Conservation (phyloP, 163 green algal genomes). For the Chlorella variabilis region DNA sequence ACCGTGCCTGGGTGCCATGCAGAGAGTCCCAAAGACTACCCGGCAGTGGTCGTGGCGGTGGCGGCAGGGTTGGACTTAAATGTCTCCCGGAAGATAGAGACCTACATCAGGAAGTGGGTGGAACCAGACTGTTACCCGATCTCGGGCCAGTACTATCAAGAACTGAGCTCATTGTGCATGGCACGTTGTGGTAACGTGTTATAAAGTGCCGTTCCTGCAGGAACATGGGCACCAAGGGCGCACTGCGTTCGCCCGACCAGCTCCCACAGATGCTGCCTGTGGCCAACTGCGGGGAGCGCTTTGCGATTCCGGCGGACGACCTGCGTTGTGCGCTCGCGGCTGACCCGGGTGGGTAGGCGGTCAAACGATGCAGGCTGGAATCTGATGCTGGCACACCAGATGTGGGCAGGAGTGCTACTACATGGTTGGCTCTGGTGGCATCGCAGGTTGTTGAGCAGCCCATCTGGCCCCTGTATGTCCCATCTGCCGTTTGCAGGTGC, state of each 20-base stretch:
- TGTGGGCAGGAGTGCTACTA: background rate
- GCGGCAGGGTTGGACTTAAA: background rate
- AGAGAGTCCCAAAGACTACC: background rate
- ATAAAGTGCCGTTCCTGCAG: background rate
- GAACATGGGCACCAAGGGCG: background rate
- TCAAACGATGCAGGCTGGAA: background rate
- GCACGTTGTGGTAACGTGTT: background rate
- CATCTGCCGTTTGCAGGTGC: background rate
- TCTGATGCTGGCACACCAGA: background rate
- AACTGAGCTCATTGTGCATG: background rate
- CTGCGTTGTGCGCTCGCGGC: background rate
- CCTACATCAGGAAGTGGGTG: background rate
- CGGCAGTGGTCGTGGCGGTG: background rate
- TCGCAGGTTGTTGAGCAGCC: background rate
- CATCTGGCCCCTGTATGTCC: background rate
- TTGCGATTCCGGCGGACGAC: slow-evolving; percentile 14
- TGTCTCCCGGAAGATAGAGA: background rate
- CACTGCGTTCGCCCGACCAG: background rate
- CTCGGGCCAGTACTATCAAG: background rate
- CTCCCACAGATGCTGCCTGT: slow-evolving; percentile 2
- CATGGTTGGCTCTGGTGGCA: background rate
- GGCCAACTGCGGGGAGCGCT: slow-evolving; percentile 6
- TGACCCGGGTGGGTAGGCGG: background rate
- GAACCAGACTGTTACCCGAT: background rate
- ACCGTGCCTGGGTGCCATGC: background rate